Evolutionary conservation across 1,284 basidiomycete species (phyloP), one percentile per base, ranked within the genome.

Genomic region (Cystobasidium sp.): DNA sequence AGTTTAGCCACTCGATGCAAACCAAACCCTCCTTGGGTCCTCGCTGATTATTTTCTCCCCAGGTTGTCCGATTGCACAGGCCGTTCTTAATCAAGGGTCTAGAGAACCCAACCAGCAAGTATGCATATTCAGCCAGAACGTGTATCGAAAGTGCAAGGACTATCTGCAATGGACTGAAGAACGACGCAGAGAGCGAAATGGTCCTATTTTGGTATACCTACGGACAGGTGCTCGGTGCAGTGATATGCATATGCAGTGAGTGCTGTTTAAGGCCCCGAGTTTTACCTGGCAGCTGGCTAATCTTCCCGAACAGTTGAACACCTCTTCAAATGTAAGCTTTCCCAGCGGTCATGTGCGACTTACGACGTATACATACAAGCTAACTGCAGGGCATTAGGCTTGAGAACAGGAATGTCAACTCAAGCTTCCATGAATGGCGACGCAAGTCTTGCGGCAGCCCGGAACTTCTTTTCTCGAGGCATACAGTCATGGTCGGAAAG

Each of bases 221-320:
- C 44, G 61, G 61, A 14, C 61, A 63, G 18, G 61, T 63, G n/a
- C 20, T 63, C 9, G 61, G 61, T n/a, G 61, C 61, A 12, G 61
- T 63, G 20, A 63, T 63, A n/a, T 63, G 61, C 20, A 20, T 63
- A 18, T 63, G 44, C 61, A 63, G 61, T 63, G 47, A 24, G 61
- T 49, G 31, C 2, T 31, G 31, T 31, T 5, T 31, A 5, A 31
- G 31, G 31, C 31, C 31, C 31, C 31, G 31, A 31, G 5, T 31
- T 31, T 31, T 5, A 5, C 31, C 31, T 31, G 31, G 31, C 31
- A 22, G 14, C 31, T n/a, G 7, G 6, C 9, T 7, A 37, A 16
- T 12, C 22, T 16, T 44, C 31, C 20, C 61, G 7, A 5, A 20
- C 3, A 18, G 61, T 63, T 44, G 61, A 63, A 24, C 61, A 63